Conservation (phyloP, 2,329 filamentous ascomycete genomes). For the Stromatinia cepivora region DNA sequence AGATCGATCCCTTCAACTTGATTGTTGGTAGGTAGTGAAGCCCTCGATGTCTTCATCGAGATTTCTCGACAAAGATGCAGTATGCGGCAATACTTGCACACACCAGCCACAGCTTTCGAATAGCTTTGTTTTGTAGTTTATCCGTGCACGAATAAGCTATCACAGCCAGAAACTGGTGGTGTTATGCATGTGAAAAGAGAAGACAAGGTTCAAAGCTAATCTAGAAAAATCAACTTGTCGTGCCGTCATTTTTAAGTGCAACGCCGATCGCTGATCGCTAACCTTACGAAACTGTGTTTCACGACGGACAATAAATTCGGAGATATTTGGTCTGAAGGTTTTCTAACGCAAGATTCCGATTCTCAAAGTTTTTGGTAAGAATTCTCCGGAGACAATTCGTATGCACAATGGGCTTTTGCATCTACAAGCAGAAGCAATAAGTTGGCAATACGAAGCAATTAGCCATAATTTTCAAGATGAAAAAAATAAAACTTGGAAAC, state of each 20-base stretch:
- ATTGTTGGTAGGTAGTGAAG: not conserved
- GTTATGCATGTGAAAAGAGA: not conserved
- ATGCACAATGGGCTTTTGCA: not conserved
- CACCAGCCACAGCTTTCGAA: slow-evolving; percentile 1
- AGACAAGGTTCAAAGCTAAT: no score
- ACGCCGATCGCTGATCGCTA: not conserved
- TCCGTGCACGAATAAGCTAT: not conserved
- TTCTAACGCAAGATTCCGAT: not conserved
- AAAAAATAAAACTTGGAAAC: slow-evolving; percentile 5
- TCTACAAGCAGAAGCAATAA: not conserved
- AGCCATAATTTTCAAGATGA: not conserved
- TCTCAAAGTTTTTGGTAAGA: not conserved
- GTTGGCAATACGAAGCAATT: slow-evolving; percentile 12
- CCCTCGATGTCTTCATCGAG: not conserved
- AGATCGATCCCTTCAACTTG: not conserved
- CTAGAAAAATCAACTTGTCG: not conserved
- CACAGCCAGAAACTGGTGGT: no score
- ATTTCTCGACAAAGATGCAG: not conserved
- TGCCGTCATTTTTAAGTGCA: not conserved
- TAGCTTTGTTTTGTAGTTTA: not conserved
- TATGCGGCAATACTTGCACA: slow-evolving; percentile 1
- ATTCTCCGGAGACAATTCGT: no score
- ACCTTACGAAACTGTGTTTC: not conserved
- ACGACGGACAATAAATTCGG: not conserved
- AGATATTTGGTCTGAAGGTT: not conserved